Evolutionary conservation across 768 basidiomycete genomes (phyloP), one percentile per base, ranked within the genome.

Genomic region (Dentipellis fragilis): DNA sequence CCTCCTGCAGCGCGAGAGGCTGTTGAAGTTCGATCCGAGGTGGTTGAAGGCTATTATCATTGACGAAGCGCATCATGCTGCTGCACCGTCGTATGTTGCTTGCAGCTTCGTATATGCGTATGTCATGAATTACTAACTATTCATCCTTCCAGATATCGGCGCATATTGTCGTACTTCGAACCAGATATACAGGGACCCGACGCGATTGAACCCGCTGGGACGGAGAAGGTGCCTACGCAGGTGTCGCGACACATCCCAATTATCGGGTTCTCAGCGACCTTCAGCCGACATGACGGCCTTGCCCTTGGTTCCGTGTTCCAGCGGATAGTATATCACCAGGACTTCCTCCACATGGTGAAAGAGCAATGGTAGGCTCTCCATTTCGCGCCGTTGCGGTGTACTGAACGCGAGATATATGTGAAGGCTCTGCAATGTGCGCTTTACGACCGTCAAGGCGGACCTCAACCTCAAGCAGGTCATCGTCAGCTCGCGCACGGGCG

Each of bases 31-130:
- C 66, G 74, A 84, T 63, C 85, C 87, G 3, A 64, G 68, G 10
- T 64, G 58, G 48, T 69, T 90, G 58, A 91, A 87, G 63, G 87
- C 85, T 14, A 74, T 96, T 57, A 83, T 95, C 47, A 75, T 96
- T 3, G 93, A 96, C 64, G 93, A 96, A 70, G 94, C 94, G 0
- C 95, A 97, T 66, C 95, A 98, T 68, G 89, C 94, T 29, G 93
- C 90, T 39, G 89, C 94, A 9, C 84, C 86, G 34, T 93, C 93
- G 83, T 94, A 71, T 54, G 83, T 55, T 29, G 29, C 36, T 4
- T 19, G 22, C 35, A 73, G 37, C n/a, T 16, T n/a, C n/a, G n/a
- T 39, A 19, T 36, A 21, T 49, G 22, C 38, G 12, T 3, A 34
- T 10, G 49, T 17, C 16, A 19, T 3, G 21, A 34, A 34, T n/a